phyloP scores from a whole-genome alignment of 228 moss, liverwort and hornwort species.

The Sphagnum magellanicum region DNA sequence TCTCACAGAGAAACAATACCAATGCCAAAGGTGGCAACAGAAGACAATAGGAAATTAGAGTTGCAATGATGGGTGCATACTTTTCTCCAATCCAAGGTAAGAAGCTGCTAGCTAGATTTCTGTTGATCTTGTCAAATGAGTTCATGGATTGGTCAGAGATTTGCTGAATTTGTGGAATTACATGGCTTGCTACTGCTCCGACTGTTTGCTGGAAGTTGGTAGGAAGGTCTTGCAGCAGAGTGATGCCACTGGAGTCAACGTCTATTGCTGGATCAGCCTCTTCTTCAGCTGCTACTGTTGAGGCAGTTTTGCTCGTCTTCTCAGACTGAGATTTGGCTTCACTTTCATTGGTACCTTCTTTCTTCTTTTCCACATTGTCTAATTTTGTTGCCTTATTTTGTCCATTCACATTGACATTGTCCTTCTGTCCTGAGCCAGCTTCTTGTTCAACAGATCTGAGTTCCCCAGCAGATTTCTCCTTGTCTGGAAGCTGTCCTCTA shows the following conservation, averaged over 20 bases:
- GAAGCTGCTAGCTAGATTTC: constrained; percentile 42
- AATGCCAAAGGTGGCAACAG: constrained; percentile 41
- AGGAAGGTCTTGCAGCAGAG: constrained; percentile 14
- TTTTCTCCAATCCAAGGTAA: constrained; percentile 39
- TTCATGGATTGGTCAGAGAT: constrained; percentile 31
- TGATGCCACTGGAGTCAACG: neutral
- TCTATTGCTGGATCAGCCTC: neutral
- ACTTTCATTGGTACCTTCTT: neutral
- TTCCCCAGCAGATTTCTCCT: neutral
- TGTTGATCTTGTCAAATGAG: constrained; percentile 13
- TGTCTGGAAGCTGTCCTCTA: neutral
- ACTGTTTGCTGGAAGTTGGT: constrained; percentile 28
- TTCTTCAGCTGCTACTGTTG: neutral
- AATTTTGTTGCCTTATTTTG: neutral
- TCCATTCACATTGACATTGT: neutral
- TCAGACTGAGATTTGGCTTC: neutral
- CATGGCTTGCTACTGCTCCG: constrained; percentile 34
- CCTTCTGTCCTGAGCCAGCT: neutral
- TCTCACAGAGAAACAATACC: constrained; percentile 44
- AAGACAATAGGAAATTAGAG: constrained; percentile 53
- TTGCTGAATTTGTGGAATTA: constrained; percentile 24
- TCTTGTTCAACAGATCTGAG: neutral
- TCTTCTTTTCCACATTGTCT: neutral
- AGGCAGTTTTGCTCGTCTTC: neutral
- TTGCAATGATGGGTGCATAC: constrained; percentile 47